Evolutionary conservation across 176 grass and related monocot genomes (phyloP).

Genomic region (Ensete ventricosum): DNA sequence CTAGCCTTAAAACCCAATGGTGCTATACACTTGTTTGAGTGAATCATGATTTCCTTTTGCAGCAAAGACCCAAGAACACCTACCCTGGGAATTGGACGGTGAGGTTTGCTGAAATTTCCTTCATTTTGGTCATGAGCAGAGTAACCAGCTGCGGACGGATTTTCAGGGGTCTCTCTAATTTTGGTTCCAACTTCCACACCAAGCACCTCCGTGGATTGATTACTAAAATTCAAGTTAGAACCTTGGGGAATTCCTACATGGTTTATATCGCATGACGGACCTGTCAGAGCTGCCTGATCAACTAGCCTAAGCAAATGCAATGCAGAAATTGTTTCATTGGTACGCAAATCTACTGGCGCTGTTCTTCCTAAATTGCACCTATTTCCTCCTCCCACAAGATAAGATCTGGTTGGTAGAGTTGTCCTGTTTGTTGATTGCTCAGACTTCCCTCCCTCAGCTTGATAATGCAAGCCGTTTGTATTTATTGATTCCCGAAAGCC

Average conservation of each 20-base stretch:
- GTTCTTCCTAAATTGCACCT: constrained; percentile 24
- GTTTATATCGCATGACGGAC: constrained; percentile 18
- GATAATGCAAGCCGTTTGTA: background rate
- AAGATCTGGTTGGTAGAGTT: constrained; percentile 18
- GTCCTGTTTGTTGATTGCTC: constrained; percentile 22
- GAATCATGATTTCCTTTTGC: constrained; percentile 57
- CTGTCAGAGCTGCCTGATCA: constrained; percentile 29
- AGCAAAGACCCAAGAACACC: constrained; percentile 50
- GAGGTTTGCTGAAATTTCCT: constrained; percentile 34
- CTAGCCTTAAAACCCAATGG: constrained; percentile 41
- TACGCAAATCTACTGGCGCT: constrained; percentile 17
- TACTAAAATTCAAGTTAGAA: constrained; percentile 1
- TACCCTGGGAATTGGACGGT: constrained; percentile 53
- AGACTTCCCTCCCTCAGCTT: constrained; percentile 15
- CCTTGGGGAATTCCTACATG: constrained; percentile 24
- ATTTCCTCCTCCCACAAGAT: constrained; percentile 26
- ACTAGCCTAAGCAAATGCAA: constrained; percentile 52
- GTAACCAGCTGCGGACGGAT: constrained; percentile 24
- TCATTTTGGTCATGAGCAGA: constrained; percentile 18
- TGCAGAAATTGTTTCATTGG: constrained; percentile 39
- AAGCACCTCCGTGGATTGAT: constrained; percentile 28
- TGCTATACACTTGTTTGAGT: constrained; percentile 34
- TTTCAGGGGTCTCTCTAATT: constrained; percentile 20
- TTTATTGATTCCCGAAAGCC: background rate
- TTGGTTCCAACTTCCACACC: constrained; percentile 9